Evolutionary conservation across 192 early-diverging fungal genomes (phyloP).

Genomic region (Neocallimastix lanati): DNA sequence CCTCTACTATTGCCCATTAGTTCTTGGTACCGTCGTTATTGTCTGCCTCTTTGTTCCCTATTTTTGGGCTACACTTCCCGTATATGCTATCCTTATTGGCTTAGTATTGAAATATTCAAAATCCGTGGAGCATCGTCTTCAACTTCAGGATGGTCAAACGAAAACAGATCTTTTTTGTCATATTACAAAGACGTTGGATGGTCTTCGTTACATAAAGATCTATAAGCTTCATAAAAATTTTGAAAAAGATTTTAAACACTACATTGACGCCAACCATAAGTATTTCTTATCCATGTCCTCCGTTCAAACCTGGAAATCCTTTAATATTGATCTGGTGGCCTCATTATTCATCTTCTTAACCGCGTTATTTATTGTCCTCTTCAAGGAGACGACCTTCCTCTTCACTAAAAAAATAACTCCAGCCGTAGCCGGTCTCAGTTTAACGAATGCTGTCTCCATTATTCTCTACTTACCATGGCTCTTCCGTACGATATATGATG

Average conservation of each 20-base stretch:
- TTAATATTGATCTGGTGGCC: conserved; percentile 41
- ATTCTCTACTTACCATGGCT: conserved; percentile 51
- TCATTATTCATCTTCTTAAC: conserved; percentile 46
- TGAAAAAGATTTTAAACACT: conserved; percentile 26
- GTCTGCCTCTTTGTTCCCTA: conserved; percentile 41
- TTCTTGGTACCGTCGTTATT: conserved; percentile 32
- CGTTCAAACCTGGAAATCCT: conserved; percentile 26
- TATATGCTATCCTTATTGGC: conserved; percentile 16
- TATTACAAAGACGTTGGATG: conserved; percentile 49
- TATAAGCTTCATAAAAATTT: conserved; percentile 40
- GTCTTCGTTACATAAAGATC: conserved; percentile 47
- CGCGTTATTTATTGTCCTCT: conserved; percentile 29
- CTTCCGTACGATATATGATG: conserved; percentile 30
- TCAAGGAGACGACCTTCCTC: neutral
- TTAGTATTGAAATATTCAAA: conserved; percentile 17
- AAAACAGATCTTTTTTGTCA: conserved; percentile 55
- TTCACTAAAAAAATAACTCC: conserved; percentile 6
- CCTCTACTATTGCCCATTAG: conserved; percentile 26
- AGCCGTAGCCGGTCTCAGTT: conserved; percentile 37
- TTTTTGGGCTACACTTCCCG: conserved; percentile 29
- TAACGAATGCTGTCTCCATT: conserved; percentile 44
- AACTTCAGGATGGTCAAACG: conserved; percentile 38
- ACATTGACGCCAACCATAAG: conserved; percentile 53
- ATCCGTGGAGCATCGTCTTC: conserved; percentile 29
- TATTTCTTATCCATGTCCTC: conserved; percentile 33